Evolutionary conservation across 805 yeast genomes (phyloP).

Genomic region (Wickerhamiella spandovensis): DNA sequence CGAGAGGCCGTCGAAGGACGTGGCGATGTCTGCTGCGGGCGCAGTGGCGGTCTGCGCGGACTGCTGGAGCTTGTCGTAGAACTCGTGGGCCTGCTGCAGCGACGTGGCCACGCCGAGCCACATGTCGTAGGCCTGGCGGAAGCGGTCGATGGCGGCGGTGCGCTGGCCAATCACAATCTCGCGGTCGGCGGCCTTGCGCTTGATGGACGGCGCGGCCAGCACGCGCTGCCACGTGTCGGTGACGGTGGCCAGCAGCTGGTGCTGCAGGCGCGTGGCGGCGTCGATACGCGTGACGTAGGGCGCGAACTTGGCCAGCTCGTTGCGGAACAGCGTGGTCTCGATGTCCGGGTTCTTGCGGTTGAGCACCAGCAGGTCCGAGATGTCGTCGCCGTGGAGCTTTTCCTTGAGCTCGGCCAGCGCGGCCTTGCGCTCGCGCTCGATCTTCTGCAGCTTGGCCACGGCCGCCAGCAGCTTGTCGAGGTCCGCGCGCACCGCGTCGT

Average conservation of each 20-base stretch:
- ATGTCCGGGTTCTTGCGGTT: conserved; percentile 45
- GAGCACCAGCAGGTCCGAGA: conserved; percentile 57
- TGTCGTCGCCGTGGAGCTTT: conserved; percentile 69
- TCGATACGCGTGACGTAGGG: conserved; percentile 55
- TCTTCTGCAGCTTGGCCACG: conserved; percentile 44
- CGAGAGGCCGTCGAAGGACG: not conserved
- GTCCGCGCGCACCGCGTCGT: conserved; percentile 24
- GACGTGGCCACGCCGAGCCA: conserved; percentile 54
- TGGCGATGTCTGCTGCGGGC: not conserved
- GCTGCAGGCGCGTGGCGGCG: conserved; percentile 54
- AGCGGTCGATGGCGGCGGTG: conserved; percentile 29
- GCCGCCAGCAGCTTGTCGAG: conserved; percentile 42
- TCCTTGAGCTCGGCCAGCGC: conserved; percentile 53
- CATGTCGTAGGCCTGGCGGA: conserved; percentile 36
- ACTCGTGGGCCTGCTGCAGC: conserved; percentile 42
- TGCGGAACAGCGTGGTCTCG: conserved; percentile 46
- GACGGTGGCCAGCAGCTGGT: conserved; percentile 33
- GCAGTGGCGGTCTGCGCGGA: conserved; percentile 20
- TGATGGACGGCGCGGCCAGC: conserved; percentile 32
- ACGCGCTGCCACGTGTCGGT: conserved; percentile 36
- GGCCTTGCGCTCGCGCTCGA: conserved; percentile 50
- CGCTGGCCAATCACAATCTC: conserved; percentile 24
- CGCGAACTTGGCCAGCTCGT: conserved; percentile 64
- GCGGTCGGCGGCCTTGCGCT: conserved; percentile 30
- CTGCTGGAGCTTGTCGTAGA: conserved; percentile 41